A percentile compares a stretch with the other conserved stretches of the same genome.
Evolutionary conservation across 805 yeast species (phyloP).

Genomic region (Yarrowia sp.): DNA sequence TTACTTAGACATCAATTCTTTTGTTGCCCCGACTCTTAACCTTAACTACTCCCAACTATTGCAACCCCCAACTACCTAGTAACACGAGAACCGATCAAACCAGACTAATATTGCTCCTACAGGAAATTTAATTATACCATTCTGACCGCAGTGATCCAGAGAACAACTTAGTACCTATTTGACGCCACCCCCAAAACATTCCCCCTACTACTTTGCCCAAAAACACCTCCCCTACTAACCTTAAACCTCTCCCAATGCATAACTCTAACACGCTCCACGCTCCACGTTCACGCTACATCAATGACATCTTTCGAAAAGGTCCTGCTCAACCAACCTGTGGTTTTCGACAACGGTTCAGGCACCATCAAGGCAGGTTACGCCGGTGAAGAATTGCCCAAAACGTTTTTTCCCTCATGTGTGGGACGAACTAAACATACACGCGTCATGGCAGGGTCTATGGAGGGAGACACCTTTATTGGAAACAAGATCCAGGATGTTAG

Average conservation of each 20-base stretch:
- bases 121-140: too few species aligned
- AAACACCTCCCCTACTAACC: too few species aligned
- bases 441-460: conserved; percentile 70
- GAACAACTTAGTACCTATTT: too few species aligned
- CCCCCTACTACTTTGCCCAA: too few species aligned
- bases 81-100: too few species aligned
- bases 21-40: too few species aligned
- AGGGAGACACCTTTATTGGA: conserved; percentile 73
- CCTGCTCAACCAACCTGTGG: conserved; percentile 67
- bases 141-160: too few species aligned
- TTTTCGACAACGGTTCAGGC: conserved; percentile 81
- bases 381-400: conserved; percentile 79
- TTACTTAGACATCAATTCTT: too few species aligned
- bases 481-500: conserved; percentile 68
- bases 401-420: conserved; percentile 58
- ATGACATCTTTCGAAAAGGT: conserved; percentile 37
- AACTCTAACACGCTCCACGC: not conserved
- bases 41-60: too few species aligned
- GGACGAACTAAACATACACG: conserved; percentile 84
- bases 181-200: too few species aligned
- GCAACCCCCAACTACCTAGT: too few species aligned
- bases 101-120: too few species aligned
- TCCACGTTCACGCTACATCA: not conserved
- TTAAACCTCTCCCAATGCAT: not conserved
- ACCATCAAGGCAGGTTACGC: conserved; percentile 86